Base-by-base conservation (phyloP, 208 protist genomes). In the Leishmania aethiopica region DNA sequence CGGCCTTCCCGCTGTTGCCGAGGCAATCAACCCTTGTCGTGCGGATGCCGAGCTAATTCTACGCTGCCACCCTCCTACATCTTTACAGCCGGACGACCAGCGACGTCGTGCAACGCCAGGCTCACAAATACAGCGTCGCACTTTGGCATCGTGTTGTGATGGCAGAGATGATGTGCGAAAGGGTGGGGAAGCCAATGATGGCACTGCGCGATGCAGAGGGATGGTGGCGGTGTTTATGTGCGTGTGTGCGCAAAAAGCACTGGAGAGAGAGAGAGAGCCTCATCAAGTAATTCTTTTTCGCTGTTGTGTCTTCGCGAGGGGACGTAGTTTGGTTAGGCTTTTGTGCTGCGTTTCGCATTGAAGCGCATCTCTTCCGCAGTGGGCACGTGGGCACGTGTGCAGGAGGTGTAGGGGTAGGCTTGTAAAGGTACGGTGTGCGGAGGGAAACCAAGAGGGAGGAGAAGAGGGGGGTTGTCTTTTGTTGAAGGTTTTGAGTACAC, bases 11-110 rank as follows among this genome's bases (percentile, higher is more conserved):
- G 42, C 83, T 80, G 2, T 78, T 84, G 75, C 77, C 81, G 35
- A 85, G 73, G 59, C 76, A 78, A 75, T 76, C 79, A 15, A 81
- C 85, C 6, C 78, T 66, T 11, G 80, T 66, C 11, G 80, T 80
- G 78, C 77, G 62, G 40, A 85, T 81, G 66, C 80, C 73, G 25
- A 83, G 80, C 62, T 78, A 83, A 83, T 59, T 75, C 77, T 45
- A 78, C 69, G 8, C 73, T 71, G 8, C 77, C 77, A 53, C 85
- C 85, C 37, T 79, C 78, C 64, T 74, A 67, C 80, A 83, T 77
- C 64, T 75, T 47, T n/a, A 78, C 78, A 3, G 85, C 78, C 0
- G 80, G 74, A 3, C 78, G 62, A 5, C 85, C 78, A 32, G 77
- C 47, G 42, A 85, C 70, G 75, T 85, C 85, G 77, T 80, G 73